Conservation (phyloP, 768 basidiomycete genomes). For the Pleurotus pulmonarius region DNA sequence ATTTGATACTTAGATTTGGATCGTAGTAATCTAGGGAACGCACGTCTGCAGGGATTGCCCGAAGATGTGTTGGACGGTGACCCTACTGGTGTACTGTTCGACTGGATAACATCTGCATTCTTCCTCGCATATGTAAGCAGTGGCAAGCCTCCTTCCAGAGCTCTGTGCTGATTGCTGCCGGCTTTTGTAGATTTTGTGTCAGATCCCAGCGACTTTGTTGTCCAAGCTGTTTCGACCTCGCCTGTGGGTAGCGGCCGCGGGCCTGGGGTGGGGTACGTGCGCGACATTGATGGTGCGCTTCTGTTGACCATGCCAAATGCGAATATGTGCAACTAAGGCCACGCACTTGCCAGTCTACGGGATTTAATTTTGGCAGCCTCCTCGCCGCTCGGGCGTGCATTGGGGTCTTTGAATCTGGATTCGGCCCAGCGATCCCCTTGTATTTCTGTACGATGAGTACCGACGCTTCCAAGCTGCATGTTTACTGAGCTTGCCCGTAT, state of each 20-base stretch:
- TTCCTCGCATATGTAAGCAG: slow-evolving; percentile 71
- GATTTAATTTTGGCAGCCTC: slow-evolving; percentile 57
- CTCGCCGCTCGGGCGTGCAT: slow-evolving; percentile 56
- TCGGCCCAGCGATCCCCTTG: slow-evolving; percentile 73
- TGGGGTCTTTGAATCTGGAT: slow-evolving; percentile 78
- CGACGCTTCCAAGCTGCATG: background rate
- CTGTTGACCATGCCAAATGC: too few species aligned
- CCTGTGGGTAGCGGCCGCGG: slow-evolving; percentile 60
- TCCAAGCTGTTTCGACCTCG: slow-evolving; percentile 71
- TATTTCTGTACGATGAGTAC: slow-evolving; percentile 59
- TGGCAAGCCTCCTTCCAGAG: background rate
- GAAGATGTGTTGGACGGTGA: slow-evolving; percentile 66
- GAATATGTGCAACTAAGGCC: too few species aligned
- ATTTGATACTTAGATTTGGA: slow-evolving; percentile 74
- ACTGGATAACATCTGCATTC: slow-evolving; percentile 75
- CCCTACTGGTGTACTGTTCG: slow-evolving; percentile 61
- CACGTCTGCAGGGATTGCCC: slow-evolving; percentile 68
- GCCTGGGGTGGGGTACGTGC: slow-evolving; percentile 71
- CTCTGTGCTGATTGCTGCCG: too few species aligned
- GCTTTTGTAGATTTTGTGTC: slow-evolving; percentile 70
- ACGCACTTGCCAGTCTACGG: too few species aligned
- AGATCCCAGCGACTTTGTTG: slow-evolving; percentile 59
- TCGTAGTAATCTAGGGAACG: slow-evolving; percentile 77
- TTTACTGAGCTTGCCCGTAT: background rate
- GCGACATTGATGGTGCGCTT: slow-evolving; percentile 77